Evolutionary conservation across 164 flowering plant species (phyloP), one percentile per base, ranked within the genome.

Genomic region (Berberis thunbergii): DNA sequence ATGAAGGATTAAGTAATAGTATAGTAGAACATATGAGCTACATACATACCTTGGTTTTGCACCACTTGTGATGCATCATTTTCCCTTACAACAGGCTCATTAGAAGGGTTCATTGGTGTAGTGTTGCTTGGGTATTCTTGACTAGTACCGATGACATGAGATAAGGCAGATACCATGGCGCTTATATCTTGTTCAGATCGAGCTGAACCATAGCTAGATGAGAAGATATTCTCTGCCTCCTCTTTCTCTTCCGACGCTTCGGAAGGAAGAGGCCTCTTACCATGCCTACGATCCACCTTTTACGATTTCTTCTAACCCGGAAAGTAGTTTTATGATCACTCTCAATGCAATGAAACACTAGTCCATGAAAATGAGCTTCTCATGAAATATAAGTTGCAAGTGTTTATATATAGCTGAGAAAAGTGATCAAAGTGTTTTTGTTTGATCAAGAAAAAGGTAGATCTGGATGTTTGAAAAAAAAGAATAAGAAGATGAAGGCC

Each of bases 201-300:
- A 67, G 76, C 62, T 26, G 88, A 75, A 66, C 62, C 1, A 48
- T 43, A 56, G 2, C 60, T 46, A 13, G 59, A 43, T 43, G 46
- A 52, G 43, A 10, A 56, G 41, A 13, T 54, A n/a, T 11, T 68
- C 61, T 44, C 38, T 56, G 74, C 72, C 49, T 69, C 57, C 71
- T 74, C 76, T 69, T 74, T 68, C 73, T 74, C 75, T 77, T 71
- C 75, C 64, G 83, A 68, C 66, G 80, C 65, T 60, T 81, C 82
- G 54, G 70, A 49, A 61, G 83, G 83, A 69, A 81, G 78, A 48
- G 83, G 77, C 69, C 82, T 71, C 71, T 85, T 85, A 58, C 90
- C 87, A 83, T 86, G 75, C 76, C 84, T 75, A 46, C 80, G 85
- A 86, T 86, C 87, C 86, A 83, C 87, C 65, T 79, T 84, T 68